Conservation (phyloP, 768 basidiomycete genomes). For the Kwoniella bestiolae region DNA sequence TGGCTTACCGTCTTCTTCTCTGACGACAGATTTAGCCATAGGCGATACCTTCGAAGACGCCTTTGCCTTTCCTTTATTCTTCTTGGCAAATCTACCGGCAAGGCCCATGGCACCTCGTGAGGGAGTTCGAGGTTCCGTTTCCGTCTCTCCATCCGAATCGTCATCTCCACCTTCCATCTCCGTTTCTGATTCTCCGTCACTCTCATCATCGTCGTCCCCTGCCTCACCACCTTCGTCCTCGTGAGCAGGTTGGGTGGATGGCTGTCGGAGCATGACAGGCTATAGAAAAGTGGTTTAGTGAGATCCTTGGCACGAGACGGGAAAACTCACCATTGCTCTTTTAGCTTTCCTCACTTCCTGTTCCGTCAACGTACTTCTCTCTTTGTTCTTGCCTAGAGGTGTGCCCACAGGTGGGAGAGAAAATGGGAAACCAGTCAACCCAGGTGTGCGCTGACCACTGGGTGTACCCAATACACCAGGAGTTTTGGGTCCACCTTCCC, state of each 20-base stretch:
- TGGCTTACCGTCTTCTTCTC: constrained; percentile 45
- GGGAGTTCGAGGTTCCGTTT: constrained; percentile 28
- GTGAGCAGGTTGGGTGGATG: constrained; percentile 34
- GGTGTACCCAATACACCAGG: constrained; percentile 21
- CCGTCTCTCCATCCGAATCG: constrained; percentile 47
- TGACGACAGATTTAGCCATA: constrained; percentile 32
- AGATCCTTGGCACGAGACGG: background rate
- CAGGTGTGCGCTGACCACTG: constrained; percentile 37
- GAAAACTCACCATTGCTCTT: constrained; percentile 51
- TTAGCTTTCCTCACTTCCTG: constrained; percentile 51
- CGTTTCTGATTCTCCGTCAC: constrained; percentile 32
- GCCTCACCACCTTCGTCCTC: constrained; percentile 39
- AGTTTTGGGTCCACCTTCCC: constrained; percentile 34
- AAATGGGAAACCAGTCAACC: constrained; percentile 42
- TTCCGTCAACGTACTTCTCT: constrained; percentile 29
- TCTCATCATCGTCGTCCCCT: constrained; percentile 49
- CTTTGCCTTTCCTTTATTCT: constrained; percentile 36
- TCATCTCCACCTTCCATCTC: constrained; percentile 36
- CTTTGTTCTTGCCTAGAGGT: constrained; percentile 24
- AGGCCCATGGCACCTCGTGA: constrained; percentile 34
- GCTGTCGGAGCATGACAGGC: constrained; percentile 57
- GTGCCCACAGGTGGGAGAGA: constrained; percentile 12
- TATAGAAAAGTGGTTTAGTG: too few relatives aligned
- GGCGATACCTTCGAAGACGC: constrained; percentile 24
- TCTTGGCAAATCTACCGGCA: constrained; percentile 17